These are phyloP conservation scores for Coelastrella sp. DNA, from an alignment of 139 green algal species.

Conservation along the genomic window DNA sequence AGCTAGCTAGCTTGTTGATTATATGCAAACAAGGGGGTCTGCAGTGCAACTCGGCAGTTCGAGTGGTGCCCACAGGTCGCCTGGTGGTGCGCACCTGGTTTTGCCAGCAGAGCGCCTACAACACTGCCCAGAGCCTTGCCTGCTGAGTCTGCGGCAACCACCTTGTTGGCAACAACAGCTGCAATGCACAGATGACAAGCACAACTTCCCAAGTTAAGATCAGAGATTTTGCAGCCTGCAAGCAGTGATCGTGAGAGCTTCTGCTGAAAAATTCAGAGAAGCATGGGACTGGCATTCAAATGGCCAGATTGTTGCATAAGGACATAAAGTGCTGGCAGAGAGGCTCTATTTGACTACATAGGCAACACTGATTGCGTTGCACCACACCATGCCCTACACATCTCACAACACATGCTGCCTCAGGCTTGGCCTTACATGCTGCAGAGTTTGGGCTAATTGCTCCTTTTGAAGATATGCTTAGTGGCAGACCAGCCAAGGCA, in stretches of 20 bases:
- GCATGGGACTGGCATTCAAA: too few relatives aligned
- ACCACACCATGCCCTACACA: background rate
- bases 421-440: slow-evolving; percentile 17
- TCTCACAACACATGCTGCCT: background rate
- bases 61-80: too few relatives aligned
- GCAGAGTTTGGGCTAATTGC: background rate
- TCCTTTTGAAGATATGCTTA: background rate
- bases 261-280: too few relatives aligned
- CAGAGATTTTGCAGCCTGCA: background rate
- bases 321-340: too few relatives aligned
- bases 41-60: background rate
- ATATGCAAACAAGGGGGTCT: background rate
- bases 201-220: background rate
- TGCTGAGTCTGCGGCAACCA: slow-evolving; percentile 30
- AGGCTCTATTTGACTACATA: too few relatives aligned
- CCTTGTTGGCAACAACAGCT: slow-evolving; percentile 26
- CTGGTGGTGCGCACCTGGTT: too few relatives aligned
- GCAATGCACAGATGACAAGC: background rate
- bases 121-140: background rate
- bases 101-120: background rate
- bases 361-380: background rate
- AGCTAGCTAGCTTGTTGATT: too few relatives aligned
- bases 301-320: too few relatives aligned
- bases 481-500: background rate
- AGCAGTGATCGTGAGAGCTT: too few relatives aligned